These are phyloP conservation scores for Boletus patriciae DNA, from an alignment of 768 basidiomycete species.

Conservation along the genomic window DNA sequence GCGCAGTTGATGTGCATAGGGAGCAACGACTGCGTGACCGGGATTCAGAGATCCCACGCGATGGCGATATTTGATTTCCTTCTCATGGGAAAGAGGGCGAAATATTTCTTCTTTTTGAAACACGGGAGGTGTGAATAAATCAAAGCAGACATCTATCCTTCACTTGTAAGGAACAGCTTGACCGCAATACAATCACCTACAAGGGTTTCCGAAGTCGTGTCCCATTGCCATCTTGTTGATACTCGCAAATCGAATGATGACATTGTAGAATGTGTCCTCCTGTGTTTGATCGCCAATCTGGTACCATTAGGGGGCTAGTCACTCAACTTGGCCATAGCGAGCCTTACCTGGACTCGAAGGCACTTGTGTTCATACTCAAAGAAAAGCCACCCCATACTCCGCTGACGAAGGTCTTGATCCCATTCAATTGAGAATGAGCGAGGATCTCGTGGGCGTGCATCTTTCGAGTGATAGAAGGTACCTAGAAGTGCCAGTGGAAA, in stretches of 20 bases:
- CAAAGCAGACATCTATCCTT: slow-evolving; percentile 62
- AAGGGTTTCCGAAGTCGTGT: slow-evolving; percentile 59
- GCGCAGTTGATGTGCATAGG: slow-evolving; percentile 72
- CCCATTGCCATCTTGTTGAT: slow-evolving; percentile 64
- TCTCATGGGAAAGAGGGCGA: slow-evolving; percentile 42
- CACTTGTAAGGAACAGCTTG: slow-evolving; percentile 12
- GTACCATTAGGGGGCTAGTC: neutral
- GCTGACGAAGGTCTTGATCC: slow-evolving; percentile 48
- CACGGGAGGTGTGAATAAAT: slow-evolving; percentile 61
- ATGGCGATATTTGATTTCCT: slow-evolving; percentile 44
- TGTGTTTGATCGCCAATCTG: slow-evolving; percentile 60
- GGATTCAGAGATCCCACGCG: slow-evolving; percentile 58
- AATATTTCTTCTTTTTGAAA: slow-evolving; percentile 63
- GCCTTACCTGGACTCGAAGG: slow-evolving; percentile 60
- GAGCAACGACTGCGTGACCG: slow-evolving; percentile 59
- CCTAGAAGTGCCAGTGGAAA: slow-evolving; percentile 13
- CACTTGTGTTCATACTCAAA: slow-evolving; percentile 71
- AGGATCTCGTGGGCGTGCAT: slow-evolving; percentile 31
- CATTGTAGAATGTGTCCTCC: slow-evolving; percentile 48
- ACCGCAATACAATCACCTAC: slow-evolving; percentile 38
- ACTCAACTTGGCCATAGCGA: neutral
- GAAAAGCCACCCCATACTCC: slow-evolving; percentile 52
- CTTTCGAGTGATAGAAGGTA: slow-evolving; percentile 27
- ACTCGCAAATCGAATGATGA: slow-evolving; percentile 56
- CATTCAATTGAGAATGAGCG: slow-evolving; percentile 73